A percentile compares a stretch with the other conserved stretches of the same genome.
phyloP scores from a whole-genome alignment of 345 rosid species.

The Aegle marmelos region DNA sequence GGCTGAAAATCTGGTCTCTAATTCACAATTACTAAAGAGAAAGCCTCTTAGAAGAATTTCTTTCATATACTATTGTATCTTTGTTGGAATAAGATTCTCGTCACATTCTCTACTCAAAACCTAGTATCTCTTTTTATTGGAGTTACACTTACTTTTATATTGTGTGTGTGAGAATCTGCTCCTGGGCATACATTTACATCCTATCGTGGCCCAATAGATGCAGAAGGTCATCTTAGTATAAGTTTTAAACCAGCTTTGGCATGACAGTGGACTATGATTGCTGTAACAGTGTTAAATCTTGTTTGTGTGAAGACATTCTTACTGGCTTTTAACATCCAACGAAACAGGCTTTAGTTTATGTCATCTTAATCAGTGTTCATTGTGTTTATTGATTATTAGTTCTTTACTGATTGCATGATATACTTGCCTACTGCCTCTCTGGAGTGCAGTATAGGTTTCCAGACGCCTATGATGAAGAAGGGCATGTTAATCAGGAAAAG shows the following conservation, averaged over 20 bases:
- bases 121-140: not conserved
- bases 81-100: not conserved
- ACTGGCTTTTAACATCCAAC: not conserved
- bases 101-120: not conserved
- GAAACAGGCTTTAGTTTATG: no score
- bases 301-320: no score
- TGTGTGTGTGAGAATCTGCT: not conserved
- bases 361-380: not conserved
- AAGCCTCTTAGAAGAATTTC: no score
- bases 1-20: no score
- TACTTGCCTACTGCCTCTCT: slow-evolving; percentile 14
- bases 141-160: not conserved
- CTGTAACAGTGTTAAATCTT: not conserved
- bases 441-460: slow-evolving; percentile 83
- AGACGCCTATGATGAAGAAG: slow-evolving; percentile 91
- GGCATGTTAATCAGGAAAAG: slow-evolving; percentile 86
- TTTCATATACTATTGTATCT: not conserved
- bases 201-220: not conserved
- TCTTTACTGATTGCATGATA: not conserved
- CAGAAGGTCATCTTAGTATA: not conserved
- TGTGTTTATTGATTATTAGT: not conserved
- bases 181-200: not conserved
- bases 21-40: no score
- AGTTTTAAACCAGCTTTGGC: not conserved
- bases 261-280: not conserved